phyloP scores from a whole-genome alignment of 2,329 filamentous ascomycete genomes.

The Anthostomella pinea region DNA sequence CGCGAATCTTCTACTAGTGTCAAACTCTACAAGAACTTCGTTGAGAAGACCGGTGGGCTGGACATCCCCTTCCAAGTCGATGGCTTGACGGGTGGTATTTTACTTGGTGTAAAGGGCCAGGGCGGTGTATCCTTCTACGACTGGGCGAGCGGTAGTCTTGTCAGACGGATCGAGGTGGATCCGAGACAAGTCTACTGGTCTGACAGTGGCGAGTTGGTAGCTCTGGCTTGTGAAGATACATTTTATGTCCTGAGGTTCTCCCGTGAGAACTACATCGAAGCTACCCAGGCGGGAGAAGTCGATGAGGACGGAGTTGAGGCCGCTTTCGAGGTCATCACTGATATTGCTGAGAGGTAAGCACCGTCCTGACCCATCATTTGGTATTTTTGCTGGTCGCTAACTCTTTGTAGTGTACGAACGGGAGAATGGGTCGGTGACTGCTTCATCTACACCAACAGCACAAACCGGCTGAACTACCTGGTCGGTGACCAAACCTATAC shows the following conservation, averaged over 20 bases:
- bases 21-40: slow-evolving; percentile 97
- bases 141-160: slow-evolving; percentile 85
- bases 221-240: slow-evolving; percentile 89
- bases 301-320: slow-evolving; percentile 92
- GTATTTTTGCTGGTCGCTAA: slow-evolving; percentile 1
- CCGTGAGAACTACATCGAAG: slow-evolving; percentile 81
- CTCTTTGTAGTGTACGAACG: slow-evolving; percentile 67
- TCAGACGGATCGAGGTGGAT: slow-evolving; percentile 85
- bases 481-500: slow-evolving; percentile 98
- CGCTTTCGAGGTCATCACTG: slow-evolving; percentile 93
- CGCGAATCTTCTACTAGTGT: slow-evolving; percentile 91
- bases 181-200: slow-evolving; percentile 87
- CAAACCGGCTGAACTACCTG: slow-evolving; percentile 95
- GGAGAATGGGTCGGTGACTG: slow-evolving; percentile 98
- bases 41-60: slow-evolving; percentile 82
- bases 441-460: slow-evolving; percentile 97
- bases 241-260: slow-evolving; percentile 95
- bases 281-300: slow-evolving; percentile 74
- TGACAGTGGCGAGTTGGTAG: slow-evolving; percentile 89
- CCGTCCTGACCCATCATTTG: background rate
- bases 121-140: slow-evolving; percentile 96
- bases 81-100: slow-evolving; percentile 80
- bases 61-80: slow-evolving; percentile 96
- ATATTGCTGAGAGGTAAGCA: slow-evolving; percentile 80
- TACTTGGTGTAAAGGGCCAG: slow-evolving; percentile 92